Percentiles rank a stretch among this genome's conserved stretches.
Conservation (phyloP, 495 filamentous ascomycete genomes). For the Annulohypoxylon moriforme region DNA sequence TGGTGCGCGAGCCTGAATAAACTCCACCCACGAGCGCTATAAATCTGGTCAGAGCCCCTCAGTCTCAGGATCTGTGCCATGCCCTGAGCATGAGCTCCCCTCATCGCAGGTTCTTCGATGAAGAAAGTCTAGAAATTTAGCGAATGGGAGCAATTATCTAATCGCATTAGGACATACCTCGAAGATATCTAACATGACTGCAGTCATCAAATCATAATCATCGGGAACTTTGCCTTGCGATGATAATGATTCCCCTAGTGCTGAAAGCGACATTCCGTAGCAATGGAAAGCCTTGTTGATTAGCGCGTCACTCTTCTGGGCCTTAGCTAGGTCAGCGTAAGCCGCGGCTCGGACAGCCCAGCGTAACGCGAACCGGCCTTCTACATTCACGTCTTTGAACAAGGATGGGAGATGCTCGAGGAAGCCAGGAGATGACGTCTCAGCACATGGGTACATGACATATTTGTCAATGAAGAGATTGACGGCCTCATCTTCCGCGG, state of each 20-base stretch:
- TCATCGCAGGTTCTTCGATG: constrained; percentile 25
- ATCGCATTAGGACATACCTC: constrained; percentile 36
- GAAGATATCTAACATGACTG: constrained; percentile 52
- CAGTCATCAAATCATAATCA: constrained; percentile 53
- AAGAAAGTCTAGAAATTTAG: constrained; percentile 42
- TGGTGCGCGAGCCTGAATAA: constrained; percentile 51
- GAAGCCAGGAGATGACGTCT: constrained; percentile 49
- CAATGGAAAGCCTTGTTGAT: constrained; percentile 45
- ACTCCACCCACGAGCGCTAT: constrained; percentile 48
- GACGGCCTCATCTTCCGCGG: constrained; percentile 46
- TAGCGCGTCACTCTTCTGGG: constrained; percentile 29
- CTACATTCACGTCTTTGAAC: constrained; percentile 49
- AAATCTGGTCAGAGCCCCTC: constrained; percentile 43
- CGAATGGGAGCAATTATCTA: background rate
- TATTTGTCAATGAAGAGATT: constrained; percentile 50
- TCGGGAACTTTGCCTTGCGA: constrained; percentile 39
- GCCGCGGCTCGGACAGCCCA: constrained; percentile 51
- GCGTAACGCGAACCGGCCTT: constrained; percentile 49
- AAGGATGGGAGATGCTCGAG: constrained; percentile 50
- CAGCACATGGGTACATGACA: constrained; percentile 51
- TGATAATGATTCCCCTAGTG: constrained; percentile 44
- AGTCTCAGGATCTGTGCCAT: constrained; percentile 54
- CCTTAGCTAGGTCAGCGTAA: constrained; percentile 47
- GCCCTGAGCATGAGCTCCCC: constrained; percentile 49
- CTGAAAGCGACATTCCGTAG: constrained; percentile 49